Evolutionary conservation across 495 filamentous ascomycete species (phyloP).

Genomic region (Neurospora sp.): DNA sequence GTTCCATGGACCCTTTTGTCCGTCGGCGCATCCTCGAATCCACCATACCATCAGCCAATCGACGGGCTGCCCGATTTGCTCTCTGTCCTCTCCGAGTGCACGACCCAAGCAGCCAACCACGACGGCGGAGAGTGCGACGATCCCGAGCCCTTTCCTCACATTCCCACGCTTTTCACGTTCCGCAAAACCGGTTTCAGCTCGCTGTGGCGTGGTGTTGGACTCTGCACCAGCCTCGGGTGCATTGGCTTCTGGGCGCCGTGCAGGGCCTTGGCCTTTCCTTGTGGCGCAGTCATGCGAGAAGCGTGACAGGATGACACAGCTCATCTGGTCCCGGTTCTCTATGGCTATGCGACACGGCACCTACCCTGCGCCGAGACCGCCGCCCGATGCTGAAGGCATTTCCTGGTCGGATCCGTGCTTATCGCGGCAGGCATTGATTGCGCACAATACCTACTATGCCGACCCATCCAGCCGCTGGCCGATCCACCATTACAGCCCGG

Average conservation of each 20-base stretch:
- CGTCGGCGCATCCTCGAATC: slow-evolving; percentile 1
- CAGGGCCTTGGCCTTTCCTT: not conserved
- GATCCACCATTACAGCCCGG: not conserved
- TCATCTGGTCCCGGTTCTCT: not conserved
- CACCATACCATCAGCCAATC: not conserved
- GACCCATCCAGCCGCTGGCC: not conserved
- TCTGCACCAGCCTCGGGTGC: not conserved
- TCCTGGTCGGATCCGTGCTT: not conserved
- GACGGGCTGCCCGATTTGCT: not conserved
- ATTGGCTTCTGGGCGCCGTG: not conserved
- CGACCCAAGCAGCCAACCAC: not conserved
- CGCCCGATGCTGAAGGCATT: not conserved
- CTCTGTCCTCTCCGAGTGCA: not conserved
- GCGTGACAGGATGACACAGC: not conserved
- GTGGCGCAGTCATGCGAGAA: not conserved
- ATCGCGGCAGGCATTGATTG: not conserved
- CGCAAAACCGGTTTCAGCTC: not conserved
- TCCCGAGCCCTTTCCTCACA: not conserved
- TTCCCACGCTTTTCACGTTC: not conserved
- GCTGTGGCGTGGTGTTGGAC: not conserved
- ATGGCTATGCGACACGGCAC: not conserved
- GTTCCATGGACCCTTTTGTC: slow-evolving; percentile 9
- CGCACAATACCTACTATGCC: not conserved
- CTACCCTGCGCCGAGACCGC: not conserved
- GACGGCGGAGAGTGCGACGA: not conserved